A percentile compares a stretch with the other conserved stretches of the same genome.
Evolutionary conservation across 2,329 filamentous ascomycete species (phyloP).

Genomic region (Lecanicillium sp.): DNA sequence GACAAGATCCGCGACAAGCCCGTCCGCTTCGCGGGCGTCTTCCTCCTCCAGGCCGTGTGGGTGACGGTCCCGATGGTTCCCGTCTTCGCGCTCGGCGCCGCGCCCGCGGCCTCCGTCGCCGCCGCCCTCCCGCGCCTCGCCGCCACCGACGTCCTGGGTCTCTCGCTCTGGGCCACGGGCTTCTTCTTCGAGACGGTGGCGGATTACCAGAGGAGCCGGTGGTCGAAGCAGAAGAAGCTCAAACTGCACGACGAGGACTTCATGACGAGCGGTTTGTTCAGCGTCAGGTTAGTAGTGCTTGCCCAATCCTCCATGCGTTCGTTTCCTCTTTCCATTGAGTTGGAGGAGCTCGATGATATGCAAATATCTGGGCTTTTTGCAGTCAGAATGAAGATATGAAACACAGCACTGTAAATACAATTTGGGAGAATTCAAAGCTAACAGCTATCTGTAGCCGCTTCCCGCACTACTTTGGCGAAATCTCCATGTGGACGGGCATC

Average conservation of each 20-base stretch:
- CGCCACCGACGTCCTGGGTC: conserved; percentile 49
- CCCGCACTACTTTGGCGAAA: conserved; percentile 70
- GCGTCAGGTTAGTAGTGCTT: conserved; percentile 41
- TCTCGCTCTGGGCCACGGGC: conserved; percentile 53
- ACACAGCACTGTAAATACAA: no score
- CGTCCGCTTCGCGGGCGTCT: conserved; percentile 31
- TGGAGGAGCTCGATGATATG: no score
- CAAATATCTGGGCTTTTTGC: no score
- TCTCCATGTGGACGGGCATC: conserved; percentile 62
- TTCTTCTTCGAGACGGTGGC: conserved; percentile 55
- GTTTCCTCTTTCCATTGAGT: neutral
- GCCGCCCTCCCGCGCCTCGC: conserved; percentile 39
- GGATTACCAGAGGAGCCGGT: conserved; percentile 57
- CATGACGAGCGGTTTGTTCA: conserved; percentile 57
- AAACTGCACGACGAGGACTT: conserved; percentile 65
- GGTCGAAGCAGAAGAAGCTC: conserved; percentile 53
- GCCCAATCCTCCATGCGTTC: no score
- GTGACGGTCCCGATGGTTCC: conserved; percentile 62
- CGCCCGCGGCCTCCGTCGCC: conserved; percentile 48
- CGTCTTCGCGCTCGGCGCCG: conserved; percentile 56
- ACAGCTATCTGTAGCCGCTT: conserved; percentile 37
- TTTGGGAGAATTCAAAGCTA: neutral
- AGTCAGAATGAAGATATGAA: no score
- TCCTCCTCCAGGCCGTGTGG: conserved; percentile 57
- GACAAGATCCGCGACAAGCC: conserved; percentile 33